These are phyloP conservation scores for Flammula alnicola DNA, from an alignment of 1,284 basidiomycete genomes.

Conservation along the genomic window DNA sequence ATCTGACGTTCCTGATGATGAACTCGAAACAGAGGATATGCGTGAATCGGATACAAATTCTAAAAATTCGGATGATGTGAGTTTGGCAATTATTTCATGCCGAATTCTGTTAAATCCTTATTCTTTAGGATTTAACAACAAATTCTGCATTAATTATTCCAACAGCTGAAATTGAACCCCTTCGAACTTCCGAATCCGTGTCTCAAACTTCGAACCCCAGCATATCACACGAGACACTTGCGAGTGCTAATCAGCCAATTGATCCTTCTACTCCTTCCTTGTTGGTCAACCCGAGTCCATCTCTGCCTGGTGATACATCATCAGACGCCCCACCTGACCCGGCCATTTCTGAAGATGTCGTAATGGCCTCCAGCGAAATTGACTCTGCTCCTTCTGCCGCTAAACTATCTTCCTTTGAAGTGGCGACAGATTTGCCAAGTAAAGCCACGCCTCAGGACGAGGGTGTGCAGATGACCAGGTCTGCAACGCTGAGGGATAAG, in stretches of 20 bases:
- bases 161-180: neutral
- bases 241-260: neutral
- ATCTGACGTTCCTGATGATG: conserved; percentile 27
- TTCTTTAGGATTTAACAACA: neutral
- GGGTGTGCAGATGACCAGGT: neutral
- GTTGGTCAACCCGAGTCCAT: neutral
- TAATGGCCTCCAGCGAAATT: neutral
- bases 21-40: conserved; percentile 17
- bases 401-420: neutral
- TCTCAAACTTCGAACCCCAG: neutral
- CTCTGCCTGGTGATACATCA: neutral
- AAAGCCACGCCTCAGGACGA: neutral
- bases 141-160: neutral
- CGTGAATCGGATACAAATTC: conserved; percentile 3
- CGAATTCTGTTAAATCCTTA: neutral
- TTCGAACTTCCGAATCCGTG: neutral
- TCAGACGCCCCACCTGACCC: neutral
- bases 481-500: conserved; percentile 5
- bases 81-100: neutral
- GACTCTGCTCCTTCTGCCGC: neutral
- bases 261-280: neutral
- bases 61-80: conserved; percentile 12
- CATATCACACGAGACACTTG: neutral
- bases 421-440: neutral
- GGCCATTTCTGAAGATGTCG: conserved; percentile 6